phyloP scores from a whole-genome alignment of 2,329 filamentous ascomycete species.

The Aspergillus bombycis region DNA sequence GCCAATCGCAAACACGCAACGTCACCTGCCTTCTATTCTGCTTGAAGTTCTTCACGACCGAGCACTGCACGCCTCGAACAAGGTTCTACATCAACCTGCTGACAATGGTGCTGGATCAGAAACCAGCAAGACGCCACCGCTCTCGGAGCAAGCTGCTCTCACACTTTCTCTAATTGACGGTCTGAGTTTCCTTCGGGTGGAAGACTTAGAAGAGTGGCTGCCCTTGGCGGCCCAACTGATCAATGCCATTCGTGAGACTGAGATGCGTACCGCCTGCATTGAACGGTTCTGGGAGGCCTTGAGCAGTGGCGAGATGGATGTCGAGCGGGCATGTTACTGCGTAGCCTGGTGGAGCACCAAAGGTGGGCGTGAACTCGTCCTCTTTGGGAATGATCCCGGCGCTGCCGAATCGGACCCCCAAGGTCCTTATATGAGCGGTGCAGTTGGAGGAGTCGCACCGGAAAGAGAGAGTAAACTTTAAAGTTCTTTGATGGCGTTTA shows the following conservation, averaged over 20 bases:
- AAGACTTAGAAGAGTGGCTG: conserved; percentile 79
- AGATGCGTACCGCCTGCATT: conserved; percentile 66
- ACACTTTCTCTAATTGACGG: conserved; percentile 78
- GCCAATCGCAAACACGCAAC: conserved; percentile 70
- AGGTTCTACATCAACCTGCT: conserved; percentile 48
- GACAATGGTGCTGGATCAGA: conserved; percentile 38
- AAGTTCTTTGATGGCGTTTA: conserved; percentile 15
- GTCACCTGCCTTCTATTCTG: conserved; percentile 76
- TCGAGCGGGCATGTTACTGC: conserved; percentile 76
- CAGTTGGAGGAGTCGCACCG: conserved; percentile 41
- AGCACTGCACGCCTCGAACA: conserved; percentile 58
- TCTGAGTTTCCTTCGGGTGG: conserved; percentile 71
- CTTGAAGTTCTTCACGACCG: conserved; percentile 76
- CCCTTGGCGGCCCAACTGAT: conserved; percentile 70
- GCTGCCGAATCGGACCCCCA: conserved; percentile 27
- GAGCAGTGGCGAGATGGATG: conserved; percentile 82
- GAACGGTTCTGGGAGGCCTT: conserved; percentile 79
- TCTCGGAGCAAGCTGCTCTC: conserved; percentile 77
- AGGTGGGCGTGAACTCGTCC: conserved; percentile 60
- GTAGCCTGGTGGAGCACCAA: conserved; percentile 83
- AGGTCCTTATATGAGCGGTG: conserved; percentile 59
- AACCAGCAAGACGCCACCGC: conserved; percentile 34
- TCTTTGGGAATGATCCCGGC: conserved; percentile 46
- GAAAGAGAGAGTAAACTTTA: conserved; percentile 53
- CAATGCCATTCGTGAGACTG: conserved; percentile 63